phyloP scores from a whole-genome alignment of 345 rosid species.

The Turritis glabra region DNA sequence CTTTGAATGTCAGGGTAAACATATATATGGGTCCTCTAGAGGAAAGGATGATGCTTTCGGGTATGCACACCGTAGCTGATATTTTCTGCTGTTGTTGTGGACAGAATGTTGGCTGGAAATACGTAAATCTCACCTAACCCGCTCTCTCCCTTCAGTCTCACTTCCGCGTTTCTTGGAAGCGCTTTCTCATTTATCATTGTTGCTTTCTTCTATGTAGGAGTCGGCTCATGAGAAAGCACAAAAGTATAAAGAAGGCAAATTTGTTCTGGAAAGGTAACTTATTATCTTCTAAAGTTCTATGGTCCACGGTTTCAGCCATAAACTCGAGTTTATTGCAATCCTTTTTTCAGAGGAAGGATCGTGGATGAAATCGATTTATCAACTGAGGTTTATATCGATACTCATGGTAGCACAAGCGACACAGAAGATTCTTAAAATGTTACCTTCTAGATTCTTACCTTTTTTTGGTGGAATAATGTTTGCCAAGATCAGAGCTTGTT shows the following conservation, averaged over 20 bases:
- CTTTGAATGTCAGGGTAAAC: constrained; percentile 60
- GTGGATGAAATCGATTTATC: constrained; percentile 76
- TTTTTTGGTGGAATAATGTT: constrained; percentile 9
- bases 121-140: constrained; percentile 47
- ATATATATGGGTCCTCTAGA: constrained; percentile 60
- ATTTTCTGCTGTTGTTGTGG: constrained; percentile 89
- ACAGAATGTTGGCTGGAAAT: constrained; percentile 94
- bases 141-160: not conserved
- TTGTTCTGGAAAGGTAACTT: constrained; percentile 74
- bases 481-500: constrained; percentile 26
- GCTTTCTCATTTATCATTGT: not conserved
- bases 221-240: constrained; percentile 71
- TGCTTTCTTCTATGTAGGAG: constrained; percentile 47
- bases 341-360: constrained; percentile 58
- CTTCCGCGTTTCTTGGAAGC: not conserved
- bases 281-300: not conserved
- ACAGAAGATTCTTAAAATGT: constrained; percentile 49
- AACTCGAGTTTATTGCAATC: constrained; percentile 6
- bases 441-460: constrained; percentile 12
- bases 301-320: constrained; percentile 1
- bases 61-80: constrained; percentile 84
- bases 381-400: constrained; percentile 59
- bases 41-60: constrained; percentile 80
- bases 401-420: constrained; percentile 55
- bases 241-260: constrained; percentile 83